Evolutionary conservation across 2,329 filamentous ascomycete species (phyloP).

Genomic region (Macrophomina pseudophaseolina): DNA sequence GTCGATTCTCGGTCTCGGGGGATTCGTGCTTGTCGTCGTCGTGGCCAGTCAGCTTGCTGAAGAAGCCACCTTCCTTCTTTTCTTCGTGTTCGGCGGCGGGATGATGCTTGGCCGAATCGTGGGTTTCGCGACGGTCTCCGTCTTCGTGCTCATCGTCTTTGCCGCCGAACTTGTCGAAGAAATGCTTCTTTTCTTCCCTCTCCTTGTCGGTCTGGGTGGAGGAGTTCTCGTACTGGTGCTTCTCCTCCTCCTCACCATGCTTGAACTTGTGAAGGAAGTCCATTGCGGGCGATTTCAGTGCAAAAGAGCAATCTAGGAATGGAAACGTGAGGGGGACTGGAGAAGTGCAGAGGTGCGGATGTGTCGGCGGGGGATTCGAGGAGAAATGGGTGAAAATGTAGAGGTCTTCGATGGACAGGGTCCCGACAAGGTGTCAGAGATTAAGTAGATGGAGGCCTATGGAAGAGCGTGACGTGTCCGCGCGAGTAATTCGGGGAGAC

Average conservation of each 20-base stretch:
- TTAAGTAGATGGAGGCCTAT: constrained; percentile 17
- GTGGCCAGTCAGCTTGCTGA: constrained; percentile 24
- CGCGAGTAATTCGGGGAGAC: constrained; percentile 10
- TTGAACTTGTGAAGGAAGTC: constrained; percentile 25
- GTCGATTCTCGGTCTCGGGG: constrained; percentile 23
- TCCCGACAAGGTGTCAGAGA: neutral
- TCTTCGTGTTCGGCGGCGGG: constrained; percentile 25
- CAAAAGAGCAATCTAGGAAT: neutral
- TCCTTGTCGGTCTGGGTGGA: constrained; percentile 21
- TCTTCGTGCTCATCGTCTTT: constrained; percentile 17
- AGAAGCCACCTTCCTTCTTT: constrained; percentile 20
- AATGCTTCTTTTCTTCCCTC: constrained; percentile 13
- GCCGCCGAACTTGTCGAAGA: constrained; percentile 12
- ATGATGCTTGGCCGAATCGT: constrained; percentile 21
- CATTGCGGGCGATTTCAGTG: neutral
- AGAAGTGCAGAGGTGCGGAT: neutral
- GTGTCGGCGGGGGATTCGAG: neutral
- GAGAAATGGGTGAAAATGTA: neutral
- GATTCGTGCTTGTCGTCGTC: constrained; percentile 19
- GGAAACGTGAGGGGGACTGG: neutral
- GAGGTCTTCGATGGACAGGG: neutral
- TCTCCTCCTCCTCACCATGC: constrained; percentile 22
- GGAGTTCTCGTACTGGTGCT: constrained; percentile 8
- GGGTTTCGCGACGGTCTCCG: constrained; percentile 8
- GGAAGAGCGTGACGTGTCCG: constrained; percentile 13